These are phyloP conservation scores for Halenospora varia DNA, from an alignment of 495 filamentous ascomycete species.

Conservation along the genomic window DNA sequence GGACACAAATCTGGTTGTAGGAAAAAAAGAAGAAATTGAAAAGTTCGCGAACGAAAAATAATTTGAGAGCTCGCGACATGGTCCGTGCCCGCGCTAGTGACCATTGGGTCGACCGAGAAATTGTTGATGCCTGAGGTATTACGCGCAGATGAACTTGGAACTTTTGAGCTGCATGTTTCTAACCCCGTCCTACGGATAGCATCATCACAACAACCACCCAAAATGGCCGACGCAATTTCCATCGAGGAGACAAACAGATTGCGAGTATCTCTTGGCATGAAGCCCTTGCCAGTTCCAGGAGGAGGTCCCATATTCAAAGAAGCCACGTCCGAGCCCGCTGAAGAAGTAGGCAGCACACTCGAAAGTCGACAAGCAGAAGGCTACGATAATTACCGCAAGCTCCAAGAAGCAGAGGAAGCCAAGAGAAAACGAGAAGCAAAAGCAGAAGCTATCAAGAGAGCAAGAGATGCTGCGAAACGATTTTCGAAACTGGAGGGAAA, in stretches of 20 bases:
- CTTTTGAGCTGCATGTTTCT: too few relatives aligned
- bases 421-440: constrained; percentile 76
- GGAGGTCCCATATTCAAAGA: constrained; percentile 59
- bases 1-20: constrained; percentile 73
- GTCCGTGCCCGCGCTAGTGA: not conserved
- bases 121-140: too few relatives aligned
- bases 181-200: too few relatives aligned
- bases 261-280: constrained; percentile 82
- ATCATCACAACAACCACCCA: constrained; percentile 21
- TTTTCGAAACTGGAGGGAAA: constrained; percentile 72
- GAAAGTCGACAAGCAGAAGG: constrained; percentile 74
- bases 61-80: not conserved
- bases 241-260: constrained; percentile 96
- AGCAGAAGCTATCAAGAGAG: constrained; percentile 78
- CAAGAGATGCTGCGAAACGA: constrained; percentile 75
- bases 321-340: constrained; percentile 44
- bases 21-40: constrained; percentile 41
- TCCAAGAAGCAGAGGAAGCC: constrained; percentile 50
- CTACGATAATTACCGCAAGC: constrained; percentile 58
- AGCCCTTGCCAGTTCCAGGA: constrained; percentile 81
- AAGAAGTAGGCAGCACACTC: constrained; percentile 69
- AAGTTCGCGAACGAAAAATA: constrained; percentile 10
- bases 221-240: constrained; percentile 74
- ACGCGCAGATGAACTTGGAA: too few relatives aligned
- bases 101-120: too few relatives aligned